Base-by-base conservation (phyloP, 164 flowering plant genomes). In the Piper betle region DNA sequence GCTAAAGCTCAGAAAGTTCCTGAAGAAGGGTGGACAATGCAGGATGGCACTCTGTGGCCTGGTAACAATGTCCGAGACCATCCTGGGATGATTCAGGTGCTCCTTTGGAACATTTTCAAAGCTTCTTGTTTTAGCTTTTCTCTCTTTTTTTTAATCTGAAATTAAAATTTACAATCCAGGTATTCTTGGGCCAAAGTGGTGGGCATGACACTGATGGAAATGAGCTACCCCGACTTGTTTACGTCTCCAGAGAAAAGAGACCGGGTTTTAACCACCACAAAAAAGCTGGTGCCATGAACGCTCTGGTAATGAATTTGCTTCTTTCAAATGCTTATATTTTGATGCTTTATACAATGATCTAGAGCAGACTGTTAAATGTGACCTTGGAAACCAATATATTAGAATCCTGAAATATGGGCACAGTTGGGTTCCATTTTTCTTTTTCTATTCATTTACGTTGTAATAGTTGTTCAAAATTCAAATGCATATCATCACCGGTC, bases 241-340 rank as follows among this genome's bases (percentile, higher is more conserved):
- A 85, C 60, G 85, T 84, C 59, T 84, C 86, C 40, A 74, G 88
- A 67, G 91, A 85, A 53, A 85, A 83, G 74, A 76, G 88, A 37
- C 82, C 84, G n/a, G 87, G 92, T 13, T 81, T 79, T 68, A 72
- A 84, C 60, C 88, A 85, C 69, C 88, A 85, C 70, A 82, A 82
- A 57, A 85, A 85, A 70, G 92, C 92, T 68, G 88, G 88, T 67
- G 88, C 91, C 2, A 85, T 85, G 91, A 85, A 85, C 79, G 73
- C 91, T 58, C 63, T 85, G 78, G 91, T 85, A 73, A 63, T 4
- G 66, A 59, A 52, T 15, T 18, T 15, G 40, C 53, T 20, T 48
- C 10, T 62, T 6, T 58, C 40, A 25, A 25, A 25, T 25, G 33
- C 33, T 10, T 15, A 58, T 58, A 13, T 38, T 17, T 5, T 39